These are phyloP conservation scores for Phyllosticta paracitricarpa DNA, from an alignment of 2,329 filamentous ascomycete species.

Conservation along the genomic window DNA sequence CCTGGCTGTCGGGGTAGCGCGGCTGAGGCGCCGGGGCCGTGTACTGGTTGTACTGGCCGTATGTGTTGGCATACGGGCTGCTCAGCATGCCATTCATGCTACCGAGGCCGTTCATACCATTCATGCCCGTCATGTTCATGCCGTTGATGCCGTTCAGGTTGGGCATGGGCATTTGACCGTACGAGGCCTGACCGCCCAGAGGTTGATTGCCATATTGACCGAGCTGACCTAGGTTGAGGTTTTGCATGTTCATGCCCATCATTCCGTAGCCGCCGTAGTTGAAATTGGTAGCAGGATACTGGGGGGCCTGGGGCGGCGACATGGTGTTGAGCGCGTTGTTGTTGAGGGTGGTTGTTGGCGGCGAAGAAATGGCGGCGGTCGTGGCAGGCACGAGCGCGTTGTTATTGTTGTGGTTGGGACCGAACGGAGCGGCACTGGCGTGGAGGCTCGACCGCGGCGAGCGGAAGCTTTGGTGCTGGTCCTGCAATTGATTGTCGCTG, in stretches of 20 bases:
- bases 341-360: constrained; percentile 1
- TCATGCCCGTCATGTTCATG: background rate
- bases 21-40: constrained; percentile 29
- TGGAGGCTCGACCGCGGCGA: constrained; percentile 66
- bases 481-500: constrained; percentile 22
- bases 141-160: background rate
- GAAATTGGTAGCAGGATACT: constrained; percentile 1
- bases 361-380: background rate
- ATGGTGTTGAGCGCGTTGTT: background rate
- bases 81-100: constrained; percentile 18
- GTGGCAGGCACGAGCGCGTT: background rate
- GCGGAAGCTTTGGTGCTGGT: constrained; percentile 41
- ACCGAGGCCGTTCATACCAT: constrained; percentile 12
- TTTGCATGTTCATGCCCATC: constrained; percentile 56
- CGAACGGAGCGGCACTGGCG: constrained; percentile 69
- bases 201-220: constrained; percentile 14
- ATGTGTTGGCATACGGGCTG: constrained; percentile 2
- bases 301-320: background rate
- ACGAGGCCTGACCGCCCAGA: constrained; percentile 22
- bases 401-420: constrained; percentile 41
- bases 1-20: constrained; percentile 62
- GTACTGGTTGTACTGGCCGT: constrained; percentile 12
- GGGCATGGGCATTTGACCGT: background rate
- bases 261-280: constrained; percentile 43
- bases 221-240: constrained; percentile 50